Conservation (phyloP, 108 stramenopile species). For the Ochromonas danica region DNA sequence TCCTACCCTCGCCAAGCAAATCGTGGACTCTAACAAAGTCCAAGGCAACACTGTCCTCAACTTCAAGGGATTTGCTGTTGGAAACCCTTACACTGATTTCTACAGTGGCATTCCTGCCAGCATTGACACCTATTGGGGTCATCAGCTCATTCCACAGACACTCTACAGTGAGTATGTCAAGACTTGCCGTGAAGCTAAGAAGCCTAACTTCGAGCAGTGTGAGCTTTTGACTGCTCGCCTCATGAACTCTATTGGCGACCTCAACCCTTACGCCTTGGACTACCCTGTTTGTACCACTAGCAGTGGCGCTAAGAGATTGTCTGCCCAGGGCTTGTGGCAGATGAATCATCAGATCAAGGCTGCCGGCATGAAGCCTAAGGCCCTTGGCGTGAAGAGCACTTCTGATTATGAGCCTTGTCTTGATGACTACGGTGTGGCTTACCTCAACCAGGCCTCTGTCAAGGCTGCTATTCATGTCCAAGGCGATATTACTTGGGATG, state of each 20-base stretch:
- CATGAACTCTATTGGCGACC: not conserved
- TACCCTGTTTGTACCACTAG: conserved; percentile 61
- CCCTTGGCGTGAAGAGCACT: conserved; percentile 6
- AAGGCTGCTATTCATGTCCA: conserved; percentile 44
- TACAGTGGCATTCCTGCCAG: conserved; percentile 40
- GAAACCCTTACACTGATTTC: conserved; percentile 57
- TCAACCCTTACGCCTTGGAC: conserved; percentile 73
- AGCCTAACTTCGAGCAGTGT: not conserved
- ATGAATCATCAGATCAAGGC: conserved; percentile 38
- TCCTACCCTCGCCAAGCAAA: conserved; percentile 36
- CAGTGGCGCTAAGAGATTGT: not conserved
- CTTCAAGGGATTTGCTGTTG: conserved; percentile 51
- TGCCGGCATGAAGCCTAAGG: conserved; percentile 9
- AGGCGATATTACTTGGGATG: conserved; percentile 35
- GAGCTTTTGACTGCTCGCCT: not conserved
- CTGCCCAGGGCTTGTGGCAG: conserved; percentile 29
- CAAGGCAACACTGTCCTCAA: not conserved
- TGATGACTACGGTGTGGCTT: conserved; percentile 28
- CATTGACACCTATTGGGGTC: conserved; percentile 57
- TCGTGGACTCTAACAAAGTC: conserved; percentile 30
- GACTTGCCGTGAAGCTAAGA: not conserved
- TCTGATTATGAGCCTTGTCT: conserved; percentile 44
- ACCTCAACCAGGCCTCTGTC: conserved; percentile 43
- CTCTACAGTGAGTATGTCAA: conserved; percentile 40
- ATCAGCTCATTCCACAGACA: conserved; percentile 65